Conservation (phyloP, 139 green algal species). For the Chlorella vulgaris region DNA sequence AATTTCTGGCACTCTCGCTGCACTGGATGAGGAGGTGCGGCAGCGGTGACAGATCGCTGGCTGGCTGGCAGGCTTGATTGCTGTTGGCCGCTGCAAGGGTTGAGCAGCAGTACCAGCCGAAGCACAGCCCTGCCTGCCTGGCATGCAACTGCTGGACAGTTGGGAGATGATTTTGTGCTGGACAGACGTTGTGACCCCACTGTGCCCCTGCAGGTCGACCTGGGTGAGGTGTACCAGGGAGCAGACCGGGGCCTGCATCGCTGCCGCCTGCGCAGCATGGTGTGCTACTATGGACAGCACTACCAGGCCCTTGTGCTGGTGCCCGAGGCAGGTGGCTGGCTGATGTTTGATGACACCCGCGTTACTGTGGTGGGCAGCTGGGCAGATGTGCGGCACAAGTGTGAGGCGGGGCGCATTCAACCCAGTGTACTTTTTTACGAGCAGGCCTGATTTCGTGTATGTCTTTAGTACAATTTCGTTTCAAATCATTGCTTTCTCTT, state of each 20-base stretch:
- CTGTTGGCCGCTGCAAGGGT: too few relatives aligned
- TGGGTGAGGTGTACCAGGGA: conserved; percentile 15
- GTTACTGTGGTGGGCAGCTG: conserved; percentile 59
- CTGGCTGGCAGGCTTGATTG: too few relatives aligned
- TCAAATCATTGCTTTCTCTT: too few relatives aligned
- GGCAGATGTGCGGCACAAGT: conserved; percentile 66
- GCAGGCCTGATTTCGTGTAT: too few relatives aligned
- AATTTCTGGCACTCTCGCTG: conserved; percentile 50
- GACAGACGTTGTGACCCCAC: too few relatives aligned
- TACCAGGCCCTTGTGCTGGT: conserved; percentile 84
- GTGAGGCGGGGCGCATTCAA: conserved; percentile 71
- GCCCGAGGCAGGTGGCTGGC: conserved; percentile 59
- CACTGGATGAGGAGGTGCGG: conserved; percentile 21
- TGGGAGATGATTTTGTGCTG: too few relatives aligned
- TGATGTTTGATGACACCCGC: conserved; percentile 64
- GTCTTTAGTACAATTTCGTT: too few relatives aligned
- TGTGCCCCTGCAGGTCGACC: not conserved
- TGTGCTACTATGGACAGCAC: conserved; percentile 91
- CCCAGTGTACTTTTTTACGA: conserved; percentile 40
- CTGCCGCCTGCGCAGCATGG: conserved; percentile 75
- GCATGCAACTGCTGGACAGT: too few relatives aligned
- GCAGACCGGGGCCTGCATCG: not conserved
- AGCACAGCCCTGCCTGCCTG: too few relatives aligned
- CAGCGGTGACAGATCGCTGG: not conserved
- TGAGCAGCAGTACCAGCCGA: too few relatives aligned